Base-by-base conservation (phyloP, 2,329 filamentous ascomycete genomes). In the Ophiostoma angusticollis region DNA sequence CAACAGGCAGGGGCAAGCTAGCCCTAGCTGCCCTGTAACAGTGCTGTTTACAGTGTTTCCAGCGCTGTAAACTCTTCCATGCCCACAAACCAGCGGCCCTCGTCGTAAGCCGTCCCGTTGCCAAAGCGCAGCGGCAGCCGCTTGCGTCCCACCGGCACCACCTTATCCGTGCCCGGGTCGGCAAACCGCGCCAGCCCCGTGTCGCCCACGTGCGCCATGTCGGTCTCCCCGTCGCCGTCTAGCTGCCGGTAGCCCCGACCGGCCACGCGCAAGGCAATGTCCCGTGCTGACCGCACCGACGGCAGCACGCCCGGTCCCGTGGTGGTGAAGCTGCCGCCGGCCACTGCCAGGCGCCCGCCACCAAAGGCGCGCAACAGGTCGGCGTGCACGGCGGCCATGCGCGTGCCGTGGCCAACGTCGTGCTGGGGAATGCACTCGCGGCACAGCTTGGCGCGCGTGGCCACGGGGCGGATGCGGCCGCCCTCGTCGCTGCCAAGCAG, bases 401-500 rank as follows among this genome's bases (percentile, higher is more conserved):
- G 68, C 8, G 63, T 57, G 19, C 72, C 59, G 58, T 96, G 89
- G 25, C 85, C 85, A 2, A 94, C 78, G 1, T 69, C 72, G 57
- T 93, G 93, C 60, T 98, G 91, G 9, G 91, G 89, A 47, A 98
- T 91, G 54, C 86, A 93, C 45, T 91, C 68, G 43, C 64, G 55
- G 45, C 68, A 69, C 33, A 72, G 54, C 41, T 70, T 71, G 13
- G 77, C 78, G 42, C 72, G 64, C 24, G 71, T 70, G 14, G 39
- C 30, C 4, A 31, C 32, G n/a, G 76, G 64, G 12, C 67, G 64
- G 0, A 21, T 28, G 6, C 80, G 79, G 21, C 71, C 61, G 14
- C 23, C 16, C 14, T 6, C 6, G 27, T 14, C 16, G 21, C 21
- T 11, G 7, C 11, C 29, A 6, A n/a, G 8, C 27, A 8, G 27